Base-by-base conservation (phyloP, 2,329 filamentous ascomycete genomes). In the Penicillium sp. region DNA sequence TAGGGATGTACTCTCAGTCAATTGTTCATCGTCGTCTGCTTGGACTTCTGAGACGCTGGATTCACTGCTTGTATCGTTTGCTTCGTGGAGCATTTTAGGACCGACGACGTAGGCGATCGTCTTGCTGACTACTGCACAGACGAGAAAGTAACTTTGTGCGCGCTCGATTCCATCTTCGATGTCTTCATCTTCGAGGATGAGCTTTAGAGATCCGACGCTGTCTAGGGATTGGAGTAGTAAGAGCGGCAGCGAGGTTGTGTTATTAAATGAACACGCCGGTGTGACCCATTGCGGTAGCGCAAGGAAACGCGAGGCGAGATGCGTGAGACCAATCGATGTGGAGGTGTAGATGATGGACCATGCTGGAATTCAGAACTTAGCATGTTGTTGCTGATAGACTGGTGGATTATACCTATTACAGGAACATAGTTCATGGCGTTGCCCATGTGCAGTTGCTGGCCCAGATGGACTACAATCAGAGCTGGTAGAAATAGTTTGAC, bases 81-180 rank as follows among this genome's bases (percentile, higher is more conserved):
- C 38, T 7, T 51, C 59, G 45, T 75, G 73, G 31, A 83, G 68
- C 26, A 83, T 62, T 9, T 71, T 65, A 1, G 79, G 79, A 0
- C 79, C 80, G 2, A 83, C 62, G 0, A 76, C 76, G 55, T 83
- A 84, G 0, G 79, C 82, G 41, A 83, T 60, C 35, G 73, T 76
- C 51, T 79, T 81, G 28, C 71, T 73, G 7, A 83, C 67, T 37
- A 80, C 81, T 3, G 79, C 73, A 46, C 79, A 82, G 41, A 84
- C 73, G 3, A 84, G 61, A 51, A 84, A 82, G 56, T 81, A 84
- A 10, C 75, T 76, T 53, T 81, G 77, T 5, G 78, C 78, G 7
- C 79, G 67, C 36, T 75, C 70, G 9, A 82, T 64, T 0, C 75
- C 76, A 2, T 65, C 63, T 2, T 60, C 49, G 2, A 63, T 57